Conservation (phyloP, 2,329 filamentous ascomycete species). For the Aureobasidium vineae region DNA sequence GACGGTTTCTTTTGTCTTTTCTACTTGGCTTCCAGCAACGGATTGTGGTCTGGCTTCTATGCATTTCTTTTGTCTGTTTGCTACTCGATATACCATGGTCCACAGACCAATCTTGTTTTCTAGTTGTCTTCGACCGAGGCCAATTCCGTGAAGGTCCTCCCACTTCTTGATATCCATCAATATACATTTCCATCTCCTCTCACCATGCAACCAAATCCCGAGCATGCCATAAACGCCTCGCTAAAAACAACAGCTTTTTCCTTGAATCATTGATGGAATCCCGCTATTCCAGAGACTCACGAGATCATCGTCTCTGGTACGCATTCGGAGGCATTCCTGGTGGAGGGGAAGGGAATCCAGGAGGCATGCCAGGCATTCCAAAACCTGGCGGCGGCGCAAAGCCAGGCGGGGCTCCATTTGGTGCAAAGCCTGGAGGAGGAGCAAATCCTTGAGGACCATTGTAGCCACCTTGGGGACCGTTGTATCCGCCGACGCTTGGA, state of each 20-base stretch:
- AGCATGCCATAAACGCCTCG: slow-evolving; percentile 28
- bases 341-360: slow-evolving; percentile 44
- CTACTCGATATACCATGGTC: neutral
- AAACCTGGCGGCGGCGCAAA: slow-evolving; percentile 40
- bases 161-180: neutral
- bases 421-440: slow-evolving; percentile 42
- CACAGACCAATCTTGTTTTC: neutral
- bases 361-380: slow-evolving; percentile 45
- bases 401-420: slow-evolving; percentile 42
- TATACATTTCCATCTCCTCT: slow-evolving; percentile 9
- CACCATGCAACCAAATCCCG: slow-evolving; percentile 14
- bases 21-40: neutral
- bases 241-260: slow-evolving; percentile 24
- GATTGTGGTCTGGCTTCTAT: neutral
- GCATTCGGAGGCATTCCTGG: slow-evolving; percentile 28
- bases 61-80: slow-evolving; percentile 5
- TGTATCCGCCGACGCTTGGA: slow-evolving; percentile 65
- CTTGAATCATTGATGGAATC: neutral
- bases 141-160: no score
- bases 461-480: slow-evolving; percentile 56
- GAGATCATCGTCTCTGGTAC: slow-evolving; percentile 27
- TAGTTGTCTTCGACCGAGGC: neutral
- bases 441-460: slow-evolving; percentile 49
- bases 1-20: neutral
- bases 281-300: neutral